Evolutionary conservation across 306 rosid genomes (phyloP), one percentile per base, ranked within the genome.

Genomic region (Glycine soja): DNA sequence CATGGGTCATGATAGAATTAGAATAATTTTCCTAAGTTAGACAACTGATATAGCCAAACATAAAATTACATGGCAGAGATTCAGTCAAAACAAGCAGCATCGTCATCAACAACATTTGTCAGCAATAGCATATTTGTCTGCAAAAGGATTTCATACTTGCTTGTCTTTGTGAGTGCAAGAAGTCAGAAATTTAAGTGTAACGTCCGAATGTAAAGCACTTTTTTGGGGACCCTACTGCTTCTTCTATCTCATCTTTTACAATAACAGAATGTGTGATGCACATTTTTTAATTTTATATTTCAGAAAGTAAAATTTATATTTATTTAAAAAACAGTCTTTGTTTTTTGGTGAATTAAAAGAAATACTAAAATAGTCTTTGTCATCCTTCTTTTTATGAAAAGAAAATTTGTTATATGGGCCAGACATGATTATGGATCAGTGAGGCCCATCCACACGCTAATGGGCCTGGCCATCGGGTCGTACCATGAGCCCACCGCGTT

Each of bases 121-220:
- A 78, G 46, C 45, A 53, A 30, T 18, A 45, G 42, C 79, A 76
- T 36, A 75, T 70, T 82, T 68, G 57, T 77, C 87, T 79, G 83
- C 77, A 79, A 84, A 84, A 58, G 87, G 42, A 36, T 66, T 73
- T 79, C 80, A 57, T 64, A 72, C 70, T 63, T 84, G 87, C 70
- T 84, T 84, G 80, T 84, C 87, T 78, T 79, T 84, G 76, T 19
- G 80, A 72, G 67, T 13, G 80, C 87, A 84, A 66, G 11, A 66
- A 84, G 77, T 84, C 87, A 84, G 81, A 74, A 78, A 84, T 84
- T 73, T 79, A 45, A 66, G 67, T 47, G 58, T 64, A 61, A 70
- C 42, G 52, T 70, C 30, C 13, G 9, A 50, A 24, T 13, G 16
- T 64, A 45, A 63, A 83, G 13, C 71, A 78, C 83, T 34, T 72